phyloP scores from a whole-genome alignment of 228 moss, liverwort and hornwort genomes.

The Sphagnum magellanicum region DNA sequence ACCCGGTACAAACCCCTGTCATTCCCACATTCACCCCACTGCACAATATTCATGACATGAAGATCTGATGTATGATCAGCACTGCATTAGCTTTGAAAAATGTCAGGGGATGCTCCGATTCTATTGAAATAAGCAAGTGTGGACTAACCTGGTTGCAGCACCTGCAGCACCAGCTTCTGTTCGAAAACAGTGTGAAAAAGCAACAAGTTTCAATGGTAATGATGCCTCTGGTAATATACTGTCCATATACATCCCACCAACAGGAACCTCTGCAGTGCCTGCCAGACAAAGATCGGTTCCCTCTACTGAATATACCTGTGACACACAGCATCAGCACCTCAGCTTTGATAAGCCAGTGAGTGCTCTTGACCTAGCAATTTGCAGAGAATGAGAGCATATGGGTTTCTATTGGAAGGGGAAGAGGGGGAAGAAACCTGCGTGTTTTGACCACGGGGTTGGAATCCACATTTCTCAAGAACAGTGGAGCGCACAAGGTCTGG shows the following conservation, averaged over 20 bases:
- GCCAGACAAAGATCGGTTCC: constrained; percentile 95
- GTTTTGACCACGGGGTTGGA: constrained; percentile 93
- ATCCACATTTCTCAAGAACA: constrained; percentile 95
- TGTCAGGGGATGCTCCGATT: too few species aligned
- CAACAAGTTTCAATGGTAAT: constrained; percentile 81
- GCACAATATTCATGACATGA: too few species aligned
- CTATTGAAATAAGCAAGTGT: too few species aligned
- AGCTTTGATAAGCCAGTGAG: too few species aligned
- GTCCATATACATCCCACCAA: constrained; percentile 95
- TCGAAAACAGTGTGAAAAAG: constrained; percentile 95
- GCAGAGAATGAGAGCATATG: too few species aligned
- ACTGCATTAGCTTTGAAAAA: too few species aligned
- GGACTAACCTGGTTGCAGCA: constrained; percentile 67
- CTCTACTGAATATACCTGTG: constrained; percentile 92
- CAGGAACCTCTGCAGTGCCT: constrained; percentile 93
- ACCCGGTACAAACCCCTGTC: constrained; percentile 99
- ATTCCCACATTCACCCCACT: neutral
- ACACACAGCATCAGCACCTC: too few species aligned
- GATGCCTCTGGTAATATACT: constrained; percentile 60
- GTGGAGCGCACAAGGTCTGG: constrained; percentile 88
- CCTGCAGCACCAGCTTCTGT: constrained; percentile 99
- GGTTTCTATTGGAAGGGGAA: too few species aligned
- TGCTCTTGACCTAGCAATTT: too few species aligned
- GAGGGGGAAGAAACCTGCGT: constrained; percentile 58
- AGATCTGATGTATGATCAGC: too few species aligned